phyloP scores from a whole-genome alignment of 805 yeast species.

The Wickerhamomyces alni region DNA sequence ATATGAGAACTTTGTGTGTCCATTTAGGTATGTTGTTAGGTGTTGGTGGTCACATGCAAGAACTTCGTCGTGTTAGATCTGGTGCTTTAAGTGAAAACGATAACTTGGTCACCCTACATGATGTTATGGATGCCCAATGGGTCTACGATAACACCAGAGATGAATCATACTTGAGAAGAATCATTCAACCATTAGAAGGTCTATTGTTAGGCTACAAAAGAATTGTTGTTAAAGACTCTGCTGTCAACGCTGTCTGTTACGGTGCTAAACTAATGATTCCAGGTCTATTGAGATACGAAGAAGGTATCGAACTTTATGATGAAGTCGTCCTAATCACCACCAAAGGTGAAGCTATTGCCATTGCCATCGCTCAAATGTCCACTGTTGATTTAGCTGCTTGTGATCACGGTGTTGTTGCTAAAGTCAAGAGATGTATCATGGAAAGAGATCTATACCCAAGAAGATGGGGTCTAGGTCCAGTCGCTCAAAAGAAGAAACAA shows the following conservation, averaged over 20 bases:
- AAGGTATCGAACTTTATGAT: constrained; percentile 93
- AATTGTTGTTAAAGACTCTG: constrained; percentile 89
- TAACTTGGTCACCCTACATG: constrained; percentile 92
- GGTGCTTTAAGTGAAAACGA: constrained; percentile 93
- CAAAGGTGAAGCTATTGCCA: constrained; percentile 98
- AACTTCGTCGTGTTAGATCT: constrained; percentile 96
- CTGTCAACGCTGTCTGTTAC: constrained; percentile 96
- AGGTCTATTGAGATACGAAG: constrained; percentile 95
- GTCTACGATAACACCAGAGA: constrained; percentile 95
- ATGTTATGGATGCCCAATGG: constrained; percentile 98
- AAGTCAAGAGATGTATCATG: constrained; percentile 98
- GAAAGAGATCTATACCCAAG: constrained; percentile 99
- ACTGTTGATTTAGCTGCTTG: constrained; percentile 94
- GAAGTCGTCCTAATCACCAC: constrained; percentile 98
- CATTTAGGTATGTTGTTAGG: constrained; percentile 97
- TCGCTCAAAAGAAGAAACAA: constrained; percentile 97
- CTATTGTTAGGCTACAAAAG: constrained; percentile 93
- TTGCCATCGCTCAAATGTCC: constrained; percentile 98
- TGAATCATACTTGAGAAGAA: constrained; percentile 89
- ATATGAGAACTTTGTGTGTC: constrained; percentile 98
- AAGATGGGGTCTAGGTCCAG: constrained; percentile 99
- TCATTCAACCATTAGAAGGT: constrained; percentile 92
- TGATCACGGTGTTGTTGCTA: constrained; percentile 98
- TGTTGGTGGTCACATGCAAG: constrained; percentile 99
- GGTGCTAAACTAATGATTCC: constrained; percentile 99